Evolutionary conservation across 192 early-diverging fungal genomes (phyloP).

Genomic region (Backusella luteola): DNA sequence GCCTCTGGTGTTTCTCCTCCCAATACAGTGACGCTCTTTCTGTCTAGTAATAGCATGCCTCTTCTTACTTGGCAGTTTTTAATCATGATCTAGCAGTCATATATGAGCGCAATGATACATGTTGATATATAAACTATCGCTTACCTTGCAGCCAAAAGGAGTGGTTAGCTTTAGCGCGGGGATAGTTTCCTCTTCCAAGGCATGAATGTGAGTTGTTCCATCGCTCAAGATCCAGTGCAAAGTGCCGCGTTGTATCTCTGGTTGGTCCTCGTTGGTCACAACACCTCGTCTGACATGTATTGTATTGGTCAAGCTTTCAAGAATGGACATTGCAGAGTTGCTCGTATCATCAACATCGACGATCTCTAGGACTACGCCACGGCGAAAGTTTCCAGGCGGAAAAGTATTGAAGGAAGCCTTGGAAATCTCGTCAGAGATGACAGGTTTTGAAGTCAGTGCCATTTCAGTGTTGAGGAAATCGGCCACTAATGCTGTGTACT

Average conservation of each 20-base stretch:
- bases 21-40: not conserved
- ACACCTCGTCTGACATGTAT: not conserved
- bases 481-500: not conserved
- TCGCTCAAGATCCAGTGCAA: conserved; percentile 2
- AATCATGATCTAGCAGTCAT: not conserved
- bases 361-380: not conserved
- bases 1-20: not conserved
- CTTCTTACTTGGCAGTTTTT: not conserved
- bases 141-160: not conserved
- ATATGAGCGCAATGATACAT: not conserved
- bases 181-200: not conserved
- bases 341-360: not conserved
- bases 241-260: not conserved
- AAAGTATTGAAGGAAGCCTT: not conserved
- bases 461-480: not conserved
- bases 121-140: not conserved
- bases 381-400: not conserved
- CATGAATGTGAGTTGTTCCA: not conserved
- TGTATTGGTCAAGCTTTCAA: not conserved
- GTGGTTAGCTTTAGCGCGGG: not conserved
- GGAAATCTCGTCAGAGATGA: not conserved
- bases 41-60: not conserved
- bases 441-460: not conserved
- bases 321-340: not conserved
- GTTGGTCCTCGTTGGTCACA: not conserved